A percentile compares a stretch with the other conserved stretches of the same genome.
Conservation (phyloP, 148 eudicot species). For the Rhododendron griersonianum region DNA sequence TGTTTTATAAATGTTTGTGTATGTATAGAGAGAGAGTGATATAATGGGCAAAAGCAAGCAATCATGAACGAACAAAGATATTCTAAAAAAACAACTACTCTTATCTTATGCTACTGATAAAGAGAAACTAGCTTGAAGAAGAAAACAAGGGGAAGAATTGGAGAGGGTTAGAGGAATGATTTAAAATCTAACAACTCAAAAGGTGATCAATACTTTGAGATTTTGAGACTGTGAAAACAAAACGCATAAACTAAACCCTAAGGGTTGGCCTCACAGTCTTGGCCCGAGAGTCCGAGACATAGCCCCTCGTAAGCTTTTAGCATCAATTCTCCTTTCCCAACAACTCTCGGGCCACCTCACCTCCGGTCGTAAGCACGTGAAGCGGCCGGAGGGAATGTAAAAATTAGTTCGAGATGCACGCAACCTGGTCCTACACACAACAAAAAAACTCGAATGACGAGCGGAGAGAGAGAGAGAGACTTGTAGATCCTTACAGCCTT, state of each 20-base stretch:
- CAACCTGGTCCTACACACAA: too few species aligned
- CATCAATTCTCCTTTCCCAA: too few species aligned
- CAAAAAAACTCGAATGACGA: not conserved
- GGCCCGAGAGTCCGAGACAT: too few species aligned
- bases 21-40: not conserved
- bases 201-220: not conserved
- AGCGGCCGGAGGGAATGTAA: too few species aligned
- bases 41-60: not conserved
- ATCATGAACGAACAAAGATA: not conserved
- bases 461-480: not conserved
- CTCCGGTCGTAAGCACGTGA: too few species aligned
- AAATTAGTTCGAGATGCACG: not conserved
- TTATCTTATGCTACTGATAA: not conserved
- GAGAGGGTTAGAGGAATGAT: not conserved
- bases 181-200: not conserved
- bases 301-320: too few species aligned
- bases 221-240: not conserved
- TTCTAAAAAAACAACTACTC: not conserved
- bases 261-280: too few species aligned
- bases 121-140: not conserved
- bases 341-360: too few species aligned
- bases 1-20: not conserved
- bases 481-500: not conserved
- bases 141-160: not conserved
- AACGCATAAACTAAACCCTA: not conserved